Evolutionary conservation across 495 filamentous ascomycete species (phyloP).

Genomic region (Thozetella sp.): DNA sequence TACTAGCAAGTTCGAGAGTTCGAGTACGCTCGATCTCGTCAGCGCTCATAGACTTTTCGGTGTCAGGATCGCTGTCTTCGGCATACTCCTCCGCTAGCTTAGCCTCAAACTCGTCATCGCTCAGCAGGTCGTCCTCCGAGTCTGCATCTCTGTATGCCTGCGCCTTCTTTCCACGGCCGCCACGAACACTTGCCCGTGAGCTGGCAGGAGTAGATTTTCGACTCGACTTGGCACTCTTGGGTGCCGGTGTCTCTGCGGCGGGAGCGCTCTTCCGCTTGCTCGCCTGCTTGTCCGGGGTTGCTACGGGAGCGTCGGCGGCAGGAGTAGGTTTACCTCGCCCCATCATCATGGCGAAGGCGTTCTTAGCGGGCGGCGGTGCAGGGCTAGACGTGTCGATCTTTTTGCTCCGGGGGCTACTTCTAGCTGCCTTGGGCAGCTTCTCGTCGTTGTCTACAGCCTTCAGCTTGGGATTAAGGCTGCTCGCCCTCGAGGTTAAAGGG

Average conservation of each 20-base stretch:
- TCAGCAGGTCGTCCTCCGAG: conserved; percentile 70
- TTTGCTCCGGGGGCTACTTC: conserved; percentile 11
- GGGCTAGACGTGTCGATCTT: conserved; percentile 8
- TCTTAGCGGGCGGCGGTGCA: conserved; percentile 19
- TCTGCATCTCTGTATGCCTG: conserved; percentile 52
- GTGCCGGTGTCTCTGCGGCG: conserved; percentile 22
- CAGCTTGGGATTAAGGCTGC: conserved; percentile 19
- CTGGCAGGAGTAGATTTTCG: conserved; percentile 69
- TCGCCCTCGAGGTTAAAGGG: conserved; percentile 35
- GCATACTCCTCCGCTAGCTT: conserved; percentile 63
- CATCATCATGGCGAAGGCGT: conserved; percentile 52
- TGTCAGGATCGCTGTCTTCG: conserved; percentile 56
- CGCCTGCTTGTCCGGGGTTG: conserved; percentile 19
- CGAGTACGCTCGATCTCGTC: conserved; percentile 70
- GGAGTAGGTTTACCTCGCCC: conserved; percentile 26
- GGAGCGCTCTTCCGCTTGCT: conserved; percentile 48
- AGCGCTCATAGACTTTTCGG: conserved; percentile 36
- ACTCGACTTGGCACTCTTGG: conserved; percentile 76
- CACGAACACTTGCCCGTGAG: conserved; percentile 46
- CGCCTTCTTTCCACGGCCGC: conserved; percentile 36
- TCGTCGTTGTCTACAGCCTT: conserved; percentile 14
- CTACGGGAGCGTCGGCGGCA: conserved; percentile 7
- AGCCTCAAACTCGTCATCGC: conserved; percentile 73
- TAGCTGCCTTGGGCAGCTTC: conserved; percentile 1
- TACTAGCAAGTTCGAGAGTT: conserved; percentile 80